phyloP scores from a whole-genome alignment of 768 basidiomycete species.

The Phlegmacium glaucopus region DNA sequence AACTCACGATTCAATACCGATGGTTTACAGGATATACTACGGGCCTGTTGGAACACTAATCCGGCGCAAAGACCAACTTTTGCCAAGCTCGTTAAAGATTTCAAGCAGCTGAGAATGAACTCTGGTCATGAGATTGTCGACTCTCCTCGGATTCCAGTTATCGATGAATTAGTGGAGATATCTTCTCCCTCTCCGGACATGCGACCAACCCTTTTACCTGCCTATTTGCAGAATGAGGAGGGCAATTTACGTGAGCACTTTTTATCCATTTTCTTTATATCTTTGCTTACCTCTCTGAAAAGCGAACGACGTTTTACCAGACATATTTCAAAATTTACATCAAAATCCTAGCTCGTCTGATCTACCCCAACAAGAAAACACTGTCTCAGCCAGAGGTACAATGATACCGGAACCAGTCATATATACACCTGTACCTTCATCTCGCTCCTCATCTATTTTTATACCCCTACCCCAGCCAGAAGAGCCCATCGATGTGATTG shows the following conservation, averaged over 20 bases:
- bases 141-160: constrained; percentile 15
- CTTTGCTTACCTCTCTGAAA: background rate
- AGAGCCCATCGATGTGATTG: constrained; percentile 9
- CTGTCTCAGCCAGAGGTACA: constrained; percentile 26
- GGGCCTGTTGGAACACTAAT: constrained; percentile 53
- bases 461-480: constrained; percentile 7
- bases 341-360: background rate
- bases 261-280: background rate
- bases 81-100: constrained; percentile 40
- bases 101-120: constrained; percentile 44
- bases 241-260: constrained; percentile 15
- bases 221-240: constrained; percentile 14
- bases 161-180: constrained; percentile 16
- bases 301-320: constrained; percentile 12
- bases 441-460: constrained; percentile 19
- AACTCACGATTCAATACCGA: constrained; percentile 36
- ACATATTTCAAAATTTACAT: background rate
- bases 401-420: constrained; percentile 37
- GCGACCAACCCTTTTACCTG: constrained; percentile 20
- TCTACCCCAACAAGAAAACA: constrained; percentile 28
- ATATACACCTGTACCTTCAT: constrained; percentile 30
- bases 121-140: constrained; percentile 29
- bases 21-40: constrained; percentile 43
- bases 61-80: constrained; percentile 54
- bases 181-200: constrained; percentile 30